Base-by-base conservation (phyloP, 306 rosid genomes). In the Castanopsis chinensis region DNA sequence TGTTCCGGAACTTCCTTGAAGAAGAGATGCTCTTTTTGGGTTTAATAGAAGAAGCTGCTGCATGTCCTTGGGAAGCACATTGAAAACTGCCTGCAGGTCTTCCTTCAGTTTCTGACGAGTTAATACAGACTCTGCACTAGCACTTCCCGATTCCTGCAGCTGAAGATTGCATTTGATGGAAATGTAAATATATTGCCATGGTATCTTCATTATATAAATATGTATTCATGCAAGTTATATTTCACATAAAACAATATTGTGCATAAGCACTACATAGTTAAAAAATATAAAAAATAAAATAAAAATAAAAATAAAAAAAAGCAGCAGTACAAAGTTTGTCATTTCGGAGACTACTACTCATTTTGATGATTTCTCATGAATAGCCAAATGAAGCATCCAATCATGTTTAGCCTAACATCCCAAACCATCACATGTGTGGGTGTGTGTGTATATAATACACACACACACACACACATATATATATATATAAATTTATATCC, bases 21-120 rank as follows among this genome's bases (percentile, higher is more conserved):
- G 86, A 81, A 87, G 95, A 57, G 91, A 83, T 78, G 90, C 95
- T 87, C 83, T 87, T 82, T 90, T 90, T 64, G 95, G 97, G 83
- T 93, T 90, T 49, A 91, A 81, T 82, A 93, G 91, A 80, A 91
- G 87, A 79, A 93, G 83, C 79, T 91, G 93, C 74, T 93, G 98
- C 97, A 89, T 80, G 81, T 93, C 98, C 80, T 85, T 89, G 25
- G 98, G 92, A 84, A 93, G 95, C 69, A 87, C 86, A 45, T 81
- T 78, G 79, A 89, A 92, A 85, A 92, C 89, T 64, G 85, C 84
- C 60, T 37, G 83, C 71, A 92, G 89, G 85, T 92, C 95, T 32
- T 90, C 85, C 72, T 49, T 89, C 37, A 90, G 87, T 79, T 92
- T 90, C 76, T 81, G 91, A 79, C 72, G 83, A 73, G 87, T 83